Evolutionary conservation across 495 filamentous ascomycete genomes (phyloP).

Genomic region (Penicillium argentinense): DNA sequence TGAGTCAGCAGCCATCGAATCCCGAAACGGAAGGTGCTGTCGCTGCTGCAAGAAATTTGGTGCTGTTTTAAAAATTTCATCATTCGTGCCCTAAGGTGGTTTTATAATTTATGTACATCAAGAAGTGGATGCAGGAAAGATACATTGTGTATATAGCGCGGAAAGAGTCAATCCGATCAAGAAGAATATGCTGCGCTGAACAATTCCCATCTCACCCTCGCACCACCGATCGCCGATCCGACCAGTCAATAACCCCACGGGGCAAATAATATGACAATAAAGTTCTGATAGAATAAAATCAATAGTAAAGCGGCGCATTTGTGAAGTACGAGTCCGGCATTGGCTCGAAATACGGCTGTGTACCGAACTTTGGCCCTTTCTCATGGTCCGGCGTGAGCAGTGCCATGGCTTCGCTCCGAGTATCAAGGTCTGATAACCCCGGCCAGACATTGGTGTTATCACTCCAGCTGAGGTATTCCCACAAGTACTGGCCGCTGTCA

Average conservation of each 20-base stretch:
- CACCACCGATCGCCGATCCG: slow-evolving; percentile 1
- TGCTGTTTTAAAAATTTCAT: neutral
- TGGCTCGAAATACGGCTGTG: slow-evolving; percentile 28
- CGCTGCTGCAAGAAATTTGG: neutral
- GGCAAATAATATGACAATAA: neutral
- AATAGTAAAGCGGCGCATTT: slow-evolving; percentile 27
- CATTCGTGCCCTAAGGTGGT: too few species aligned
- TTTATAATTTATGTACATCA: neutral
- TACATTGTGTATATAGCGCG: too few species aligned
- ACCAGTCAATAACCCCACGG: neutral
- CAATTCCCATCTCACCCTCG: slow-evolving; percentile 2
- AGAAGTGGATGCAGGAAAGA: neutral
- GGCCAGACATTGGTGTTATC: slow-evolving; percentile 37
- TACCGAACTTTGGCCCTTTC: slow-evolving; percentile 29
- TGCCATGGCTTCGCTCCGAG: slow-evolving; percentile 20
- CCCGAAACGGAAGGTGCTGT: neutral
- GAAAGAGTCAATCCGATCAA: too few species aligned
- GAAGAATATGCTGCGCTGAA: neutral
- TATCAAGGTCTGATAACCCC: slow-evolving; percentile 33
- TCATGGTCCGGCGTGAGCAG: slow-evolving; percentile 32
- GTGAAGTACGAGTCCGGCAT: slow-evolving; percentile 31
- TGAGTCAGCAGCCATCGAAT: slow-evolving; percentile 17
- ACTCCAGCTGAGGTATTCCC: slow-evolving; percentile 47
- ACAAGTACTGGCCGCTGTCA: slow-evolving; percentile 40
- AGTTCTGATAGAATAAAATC: neutral